Base-by-base conservation (phyloP, 2,329 filamentous ascomycete species). In the Pestalotiopsis sp. region DNA sequence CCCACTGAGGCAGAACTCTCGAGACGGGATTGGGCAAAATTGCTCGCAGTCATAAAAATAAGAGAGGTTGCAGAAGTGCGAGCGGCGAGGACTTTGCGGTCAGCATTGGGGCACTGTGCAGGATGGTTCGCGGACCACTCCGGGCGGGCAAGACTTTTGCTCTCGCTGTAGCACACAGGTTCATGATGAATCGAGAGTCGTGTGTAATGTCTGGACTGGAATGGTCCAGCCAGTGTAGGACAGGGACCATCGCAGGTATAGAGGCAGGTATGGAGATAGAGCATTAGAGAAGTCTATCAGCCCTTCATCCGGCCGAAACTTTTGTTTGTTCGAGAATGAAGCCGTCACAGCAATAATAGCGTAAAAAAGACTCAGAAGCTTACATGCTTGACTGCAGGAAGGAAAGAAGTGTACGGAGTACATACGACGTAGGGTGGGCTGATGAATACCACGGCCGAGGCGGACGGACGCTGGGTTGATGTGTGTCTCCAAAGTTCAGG, bases 261-360 rank as follows among this genome's bases (percentile, higher is more conserved):
- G 45, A n/a, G 17, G 45, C 45, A 23, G 45, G 14, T 23, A 52
- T 20, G 9, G 45, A n/a, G 17, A n/a, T 6, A 52, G 9, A 52
- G 20, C 45, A 52, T 52, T 7, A 52, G 20, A 7, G 7, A n/a
- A 20, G 20, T n/a, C n/a, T 52, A 6, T 7, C 17, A 52, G 45
- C n/a, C 45, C 45, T 52, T 52, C 45, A n/a, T 23, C 45, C 45
- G 45, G n/a, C 45, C 45, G 45, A 52, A 52, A n/a, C 31, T 52
- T 9, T 52, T 52, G 45, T 52, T 52, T 52, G 45, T 52, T 5
- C 11, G n/a, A 52, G 20, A 23, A 23, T 52, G 45, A 52, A 62
- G 59, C 59, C 38, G n/a, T 20, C 59, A 62, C 59, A 62, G 59
- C 59, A 62, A 62, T 23, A 36, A 41, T 62, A 52, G 45, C n/a